Evolutionary conservation across 148 eudicot genomes (phyloP).

Genomic region (Nepenthes gracilis): DNA sequence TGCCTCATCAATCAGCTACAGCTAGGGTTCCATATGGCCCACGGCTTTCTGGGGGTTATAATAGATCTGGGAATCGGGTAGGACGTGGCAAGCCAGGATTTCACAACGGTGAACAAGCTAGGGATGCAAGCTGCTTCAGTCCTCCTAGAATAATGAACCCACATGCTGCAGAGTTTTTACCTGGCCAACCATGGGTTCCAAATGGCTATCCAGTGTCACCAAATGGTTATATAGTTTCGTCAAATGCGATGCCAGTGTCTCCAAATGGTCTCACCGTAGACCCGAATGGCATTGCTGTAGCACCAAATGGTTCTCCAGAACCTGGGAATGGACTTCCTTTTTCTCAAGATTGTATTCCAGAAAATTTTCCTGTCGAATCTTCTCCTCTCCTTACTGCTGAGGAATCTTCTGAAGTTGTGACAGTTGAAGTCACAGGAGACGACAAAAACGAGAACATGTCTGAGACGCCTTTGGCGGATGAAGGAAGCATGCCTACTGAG

Average conservation of each 20-base stretch:
- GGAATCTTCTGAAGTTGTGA: constrained; percentile 5
- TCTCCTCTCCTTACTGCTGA: constrained; percentile 1
- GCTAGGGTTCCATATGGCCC: constrained; percentile 94
- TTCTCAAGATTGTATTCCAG: constrained; percentile 22
- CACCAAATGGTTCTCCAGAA: constrained; percentile 21
- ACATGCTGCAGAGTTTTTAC: constrained; percentile 84
- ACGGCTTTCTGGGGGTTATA: constrained; percentile 68
- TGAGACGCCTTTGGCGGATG: constrained; percentile 9
- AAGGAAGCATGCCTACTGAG: constrained; percentile 7
- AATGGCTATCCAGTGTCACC: constrained; percentile 33
- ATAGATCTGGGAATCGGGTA: constrained; percentile 50
- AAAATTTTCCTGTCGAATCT: constrained; percentile 24
- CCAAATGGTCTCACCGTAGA: constrained; percentile 35
- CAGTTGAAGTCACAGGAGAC: constrained; percentile 26
- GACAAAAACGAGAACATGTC: constrained; percentile 12
- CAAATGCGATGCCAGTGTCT: constrained; percentile 20
- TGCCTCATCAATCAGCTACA: constrained; percentile 94
- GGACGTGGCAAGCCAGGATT: constrained; percentile 45
- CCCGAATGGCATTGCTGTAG: constrained; percentile 18
- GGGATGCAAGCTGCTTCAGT: constrained; percentile 40
- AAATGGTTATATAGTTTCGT: constrained; percentile 17
- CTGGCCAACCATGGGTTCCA: constrained; percentile 69
- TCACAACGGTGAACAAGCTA: constrained; percentile 47
- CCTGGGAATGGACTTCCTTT: constrained; percentile 20
- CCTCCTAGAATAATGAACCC: constrained; percentile 75